Base-by-base conservation (phyloP, 202 grass and related monocot genomes). In the Elaeis oleifera region DNA sequence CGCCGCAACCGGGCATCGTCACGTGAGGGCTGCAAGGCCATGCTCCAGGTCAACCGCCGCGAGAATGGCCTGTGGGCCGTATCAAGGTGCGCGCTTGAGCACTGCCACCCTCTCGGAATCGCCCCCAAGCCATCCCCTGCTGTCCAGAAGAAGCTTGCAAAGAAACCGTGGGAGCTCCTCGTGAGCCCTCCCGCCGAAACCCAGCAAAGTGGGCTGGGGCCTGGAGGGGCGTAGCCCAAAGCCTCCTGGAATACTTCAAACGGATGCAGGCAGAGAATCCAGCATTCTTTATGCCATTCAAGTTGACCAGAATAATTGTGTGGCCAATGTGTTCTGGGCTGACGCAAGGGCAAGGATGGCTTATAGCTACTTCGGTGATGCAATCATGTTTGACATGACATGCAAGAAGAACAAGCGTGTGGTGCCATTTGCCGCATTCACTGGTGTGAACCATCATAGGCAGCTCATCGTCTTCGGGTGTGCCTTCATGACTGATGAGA, bases 31-130 rank as follows among this genome's bases (percentile, higher is more conserved):
- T 87, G 84, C 53, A 74, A 63, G 18, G 74, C 79, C 55, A 87
- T 87, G 84, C 84, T 87, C 19, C 84, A 87, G 80, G 83, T 86
- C 49, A 87, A 87, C 71, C 78, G 84, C 6, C 75, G 79, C n/a
- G 83, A 77, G 15, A 83, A 74, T 49, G 77, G 65, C 19, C 60
- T 59, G 23, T 81, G 83, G 78, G 48, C 39, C 7, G 61, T 82
- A 53, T 86, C 83, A 16, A 70, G 78, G 28, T 87, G 76, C 39
- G 60, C 76, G n/a, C 74, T 66, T 19, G 71, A 76, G 29, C 75
- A 87, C 39, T 87, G 74, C 61, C 84, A 87, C 58, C 44, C 55
- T 0, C 51, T 87, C 14, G 44, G 67, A 18, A 11, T 58, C 27
- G 50, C 54, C 49, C 54, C 31, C 11, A 74, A 17, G 11, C 20